Conservation (phyloP, 2,329 filamentous ascomycete species). For the Neophaeococcomyces mojaviensis region DNA sequence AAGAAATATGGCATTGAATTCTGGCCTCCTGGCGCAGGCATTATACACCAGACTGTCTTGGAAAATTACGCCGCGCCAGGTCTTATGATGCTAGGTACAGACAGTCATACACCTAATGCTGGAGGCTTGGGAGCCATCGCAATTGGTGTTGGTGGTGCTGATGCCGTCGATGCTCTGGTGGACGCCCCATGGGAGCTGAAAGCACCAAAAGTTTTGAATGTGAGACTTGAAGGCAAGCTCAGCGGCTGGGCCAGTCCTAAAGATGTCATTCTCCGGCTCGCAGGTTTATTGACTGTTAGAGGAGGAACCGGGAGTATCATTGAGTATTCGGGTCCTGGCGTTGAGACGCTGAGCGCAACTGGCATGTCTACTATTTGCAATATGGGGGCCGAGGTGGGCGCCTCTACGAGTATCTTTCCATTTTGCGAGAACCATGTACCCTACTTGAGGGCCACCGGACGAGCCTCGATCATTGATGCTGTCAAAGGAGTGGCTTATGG, state of each 20-base stretch:
- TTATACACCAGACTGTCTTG: conserved; percentile 94
- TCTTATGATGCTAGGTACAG: conserved; percentile 97
- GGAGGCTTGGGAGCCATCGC: conserved; percentile 88
- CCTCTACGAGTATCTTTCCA: conserved; percentile 92
- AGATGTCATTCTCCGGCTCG: conserved; percentile 86
- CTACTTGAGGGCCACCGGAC: conserved; percentile 79
- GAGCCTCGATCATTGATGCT: conserved; percentile 60
- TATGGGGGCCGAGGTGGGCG: conserved; percentile 82
- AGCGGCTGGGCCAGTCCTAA: conserved; percentile 91
- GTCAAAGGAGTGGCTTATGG: conserved; percentile 55
- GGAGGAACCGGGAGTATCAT: conserved; percentile 92
- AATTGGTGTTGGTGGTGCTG: conserved; percentile 93
- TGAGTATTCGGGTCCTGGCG: conserved; percentile 86
- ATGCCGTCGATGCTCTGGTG: conserved; percentile 92
- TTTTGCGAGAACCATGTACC: conserved; percentile 76
- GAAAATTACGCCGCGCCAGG: conserved; percentile 98
- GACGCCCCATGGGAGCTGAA: conserved; percentile 97
- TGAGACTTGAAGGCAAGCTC: conserved; percentile 73
- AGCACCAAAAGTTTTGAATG: conserved; percentile 82
- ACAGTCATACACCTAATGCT: conserved; percentile 96
- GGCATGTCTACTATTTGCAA: conserved; percentile 90
- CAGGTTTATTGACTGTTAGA: conserved; percentile 81
- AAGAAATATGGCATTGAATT: conserved; percentile 93
- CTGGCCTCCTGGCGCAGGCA: conserved; percentile 87
- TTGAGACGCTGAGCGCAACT: conserved; percentile 80